These are phyloP conservation scores for Nemophila menziesii DNA, from an alignment of 257 asterid species.

Conservation along the genomic window DNA sequence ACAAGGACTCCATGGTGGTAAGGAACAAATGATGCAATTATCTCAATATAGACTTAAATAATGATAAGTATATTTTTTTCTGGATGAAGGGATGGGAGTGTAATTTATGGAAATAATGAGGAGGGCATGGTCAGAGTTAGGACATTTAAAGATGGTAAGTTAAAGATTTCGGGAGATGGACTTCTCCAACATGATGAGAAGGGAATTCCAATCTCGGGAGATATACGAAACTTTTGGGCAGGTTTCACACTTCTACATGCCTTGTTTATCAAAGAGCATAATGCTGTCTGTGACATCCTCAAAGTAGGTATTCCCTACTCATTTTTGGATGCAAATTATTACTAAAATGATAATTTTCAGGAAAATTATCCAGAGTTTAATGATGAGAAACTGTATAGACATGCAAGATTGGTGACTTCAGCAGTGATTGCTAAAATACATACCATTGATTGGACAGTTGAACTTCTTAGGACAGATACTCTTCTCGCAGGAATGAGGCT, in stretches of 20 bases:
- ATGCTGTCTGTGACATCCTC: constrained; percentile 23
- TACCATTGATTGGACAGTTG: constrained; percentile 28
- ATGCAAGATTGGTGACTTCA: constrained; percentile 24
- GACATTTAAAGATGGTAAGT: constrained; percentile 19
- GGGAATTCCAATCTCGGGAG: constrained; percentile 21
- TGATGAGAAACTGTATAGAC: constrained; percentile 21
- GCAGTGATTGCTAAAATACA: constrained; percentile 25
- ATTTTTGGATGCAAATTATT: neutral
- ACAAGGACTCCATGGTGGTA: constrained; percentile 27
- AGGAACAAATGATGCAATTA: neutral
- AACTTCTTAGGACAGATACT: constrained; percentile 23
- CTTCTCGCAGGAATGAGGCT: constrained; percentile 21
- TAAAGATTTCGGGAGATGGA: constrained; percentile 15
- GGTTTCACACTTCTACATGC: constrained; percentile 27
- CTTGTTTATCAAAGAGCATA: constrained; percentile 25
- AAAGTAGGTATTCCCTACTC: constrained; percentile 14
- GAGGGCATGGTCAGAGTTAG: constrained; percentile 23
- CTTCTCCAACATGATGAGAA: constrained; percentile 17
- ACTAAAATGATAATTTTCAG: neutral
- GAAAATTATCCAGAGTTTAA: constrained; percentile 14
- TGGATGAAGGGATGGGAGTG: constrained; percentile 26
- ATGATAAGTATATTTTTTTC: too few relatives aligned
- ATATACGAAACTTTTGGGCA: constrained; percentile 25
- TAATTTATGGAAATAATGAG: constrained; percentile 18
- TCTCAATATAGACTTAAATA: too few relatives aligned